Evolutionary conservation across 352 stramenopile species (phyloP).

Genomic region (Phytophthora kernoviae): DNA sequence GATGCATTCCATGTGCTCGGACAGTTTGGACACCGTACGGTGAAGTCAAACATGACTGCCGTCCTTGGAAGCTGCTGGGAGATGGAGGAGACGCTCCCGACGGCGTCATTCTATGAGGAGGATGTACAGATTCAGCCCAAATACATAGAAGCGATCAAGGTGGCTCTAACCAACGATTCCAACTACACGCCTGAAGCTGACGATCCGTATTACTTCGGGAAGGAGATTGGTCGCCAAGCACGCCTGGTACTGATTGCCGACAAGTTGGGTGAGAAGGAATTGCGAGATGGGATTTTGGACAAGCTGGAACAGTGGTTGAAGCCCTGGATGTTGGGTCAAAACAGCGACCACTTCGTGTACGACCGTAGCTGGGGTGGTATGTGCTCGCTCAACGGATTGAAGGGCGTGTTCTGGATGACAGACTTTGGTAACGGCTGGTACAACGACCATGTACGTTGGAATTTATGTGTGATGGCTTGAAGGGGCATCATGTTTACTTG

Average conservation of each 20-base stretch:
- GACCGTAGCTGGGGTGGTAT: slow-evolving; percentile 93
- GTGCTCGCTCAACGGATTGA: slow-evolving; percentile 91
- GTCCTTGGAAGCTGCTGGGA: slow-evolving; percentile 68
- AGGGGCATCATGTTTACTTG: not conserved
- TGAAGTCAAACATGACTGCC: slow-evolving; percentile 86
- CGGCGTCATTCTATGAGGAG: slow-evolving; percentile 50
- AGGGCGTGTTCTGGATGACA: slow-evolving; percentile 87
- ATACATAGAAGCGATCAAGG: slow-evolving; percentile 54
- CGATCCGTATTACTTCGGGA: slow-evolving; percentile 89
- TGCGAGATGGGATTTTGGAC: slow-evolving; percentile 63
- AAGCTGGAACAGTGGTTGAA: slow-evolving; percentile 71
- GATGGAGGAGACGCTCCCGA: slow-evolving; percentile 60
- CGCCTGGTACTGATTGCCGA: slow-evolving; percentile 85
- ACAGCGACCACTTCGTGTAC: slow-evolving; percentile 91
- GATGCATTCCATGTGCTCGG: slow-evolving; percentile 48
- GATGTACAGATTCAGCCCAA: slow-evolving; percentile 36
- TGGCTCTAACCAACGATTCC: slow-evolving; percentile 64
- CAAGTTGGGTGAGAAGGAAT: slow-evolving; percentile 50
- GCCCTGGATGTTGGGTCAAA: slow-evolving; percentile 80
- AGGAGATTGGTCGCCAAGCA: slow-evolving; percentile 81
- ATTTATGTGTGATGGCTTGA: not conserved
- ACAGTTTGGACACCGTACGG: slow-evolving; percentile 61
- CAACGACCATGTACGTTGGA: slow-evolving; percentile 85
- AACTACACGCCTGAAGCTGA: slow-evolving; percentile 65
- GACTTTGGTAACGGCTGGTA: slow-evolving; percentile 95